Conservation (phyloP, 2,329 filamentous ascomycete genomes). For the Fusarium sp. region DNA sequence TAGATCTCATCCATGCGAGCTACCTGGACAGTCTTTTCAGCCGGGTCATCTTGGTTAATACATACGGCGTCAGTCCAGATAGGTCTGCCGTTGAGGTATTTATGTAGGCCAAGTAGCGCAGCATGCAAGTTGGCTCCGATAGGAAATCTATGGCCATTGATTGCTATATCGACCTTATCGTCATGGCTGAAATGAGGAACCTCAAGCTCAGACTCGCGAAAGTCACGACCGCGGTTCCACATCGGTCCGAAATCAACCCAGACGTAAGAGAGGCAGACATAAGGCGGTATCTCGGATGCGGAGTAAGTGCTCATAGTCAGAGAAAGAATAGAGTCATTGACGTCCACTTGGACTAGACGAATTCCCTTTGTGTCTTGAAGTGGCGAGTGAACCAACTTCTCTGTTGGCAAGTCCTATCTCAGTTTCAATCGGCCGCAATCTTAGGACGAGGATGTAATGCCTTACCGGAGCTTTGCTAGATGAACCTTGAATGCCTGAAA, state of each 20-base stretch:
- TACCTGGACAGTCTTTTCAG: constrained; percentile 1
- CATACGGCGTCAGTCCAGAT: constrained; percentile 16
- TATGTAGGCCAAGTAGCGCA: not conserved
- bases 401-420: not conserved
- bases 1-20: constrained; percentile 20
- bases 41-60: constrained; percentile 3
- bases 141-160: not conserved
- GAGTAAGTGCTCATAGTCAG: not conserved
- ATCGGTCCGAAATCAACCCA: constrained; percentile 20
- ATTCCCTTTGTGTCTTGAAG: not conserved
- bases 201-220: constrained; percentile 14
- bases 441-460: accelerated
- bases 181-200: constrained; percentile 8
- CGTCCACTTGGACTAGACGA: not conserved
- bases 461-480: not conserved
- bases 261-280: constrained; percentile 17
- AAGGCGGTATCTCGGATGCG: not conserved
- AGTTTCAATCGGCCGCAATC: not conserved
- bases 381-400: not conserved
- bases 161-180: not conserved
- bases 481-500: not conserved
- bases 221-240: constrained; percentile 6
- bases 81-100: not conserved
- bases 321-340: not conserved
- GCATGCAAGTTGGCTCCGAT: constrained; percentile 9